Percentiles rank a stretch among this genome's conserved stretches.
These are phyloP conservation scores for Psophocarpus tetragonolobus DNA, from an alignment of 306 rosid genomes.

Conservation along the genomic window DNA sequence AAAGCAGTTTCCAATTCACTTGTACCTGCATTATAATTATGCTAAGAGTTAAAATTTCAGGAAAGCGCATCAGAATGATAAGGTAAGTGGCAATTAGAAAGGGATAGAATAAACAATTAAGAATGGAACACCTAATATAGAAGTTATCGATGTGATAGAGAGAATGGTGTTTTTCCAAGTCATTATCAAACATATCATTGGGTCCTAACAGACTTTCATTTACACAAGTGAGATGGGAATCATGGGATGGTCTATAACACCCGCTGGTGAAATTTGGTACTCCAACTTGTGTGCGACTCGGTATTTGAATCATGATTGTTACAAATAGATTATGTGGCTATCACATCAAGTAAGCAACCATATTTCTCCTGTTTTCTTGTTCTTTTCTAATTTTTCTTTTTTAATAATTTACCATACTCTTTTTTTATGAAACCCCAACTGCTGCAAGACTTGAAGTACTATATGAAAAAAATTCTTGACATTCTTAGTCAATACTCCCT, in stretches of 20 bases:
- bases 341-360: slow-evolving; percentile 9
- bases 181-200: neutral
- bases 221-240: slow-evolving; percentile 13
- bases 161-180: neutral
- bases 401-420: slow-evolving; percentile 8
- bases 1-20: slow-evolving; percentile 78
- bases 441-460: slow-evolving; percentile 3
- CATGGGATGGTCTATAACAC: neutral
- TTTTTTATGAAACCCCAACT: neutral
- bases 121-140: slow-evolving; percentile 1
- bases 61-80: slow-evolving; percentile 17
- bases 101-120: neutral
- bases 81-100: neutral
- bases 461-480: slow-evolving; percentile 1
- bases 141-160: slow-evolving; percentile 19
- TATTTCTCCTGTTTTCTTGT: neutral
- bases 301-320: slow-evolving; percentile 9
- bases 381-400: neutral
- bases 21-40: slow-evolving; percentile 54
- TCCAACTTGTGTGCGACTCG: slow-evolving; percentile 2
- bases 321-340: slow-evolving; percentile 12
- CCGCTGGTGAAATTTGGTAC: slow-evolving; percentile 1
- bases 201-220: neutral
- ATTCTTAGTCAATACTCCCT: neutral
- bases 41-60: slow-evolving; percentile 19